A percentile compares a stretch with the other conserved stretches of the same genome.
These are phyloP conservation scores for Medicago truncatula DNA, from an alignment of 306 rosid genomes.

Conservation along the genomic window MtrunA17r5.0-ANR NC_053043.1:43140501-43141000, in stretches of 20 bases:
- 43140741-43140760: slow-evolving; percentile 68
- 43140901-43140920: too few species aligned
- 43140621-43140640: slow-evolving; percentile 56
- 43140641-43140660: slow-evolving; percentile 74
- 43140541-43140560: slow-evolving; percentile 55
- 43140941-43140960: too few species aligned
- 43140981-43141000: too few species aligned
- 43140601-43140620: slow-evolving; percentile 68
- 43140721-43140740: slow-evolving; percentile 79
- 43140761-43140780: slow-evolving; percentile 67
- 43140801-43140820: slow-evolving; percentile 68
- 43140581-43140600: neutral
- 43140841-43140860: slow-evolving; percentile 56
- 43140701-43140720: slow-evolving; percentile 70
- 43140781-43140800: slow-evolving; percentile 64
- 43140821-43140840: slow-evolving; percentile 75
- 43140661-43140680: slow-evolving; percentile 61
- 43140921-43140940: too few species aligned
- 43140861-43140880: slow-evolving; percentile 38
- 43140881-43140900: too few species aligned
- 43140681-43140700: slow-evolving; percentile 59
- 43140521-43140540: slow-evolving; percentile 47
- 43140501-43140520: neutral
- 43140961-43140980: too few species aligned
- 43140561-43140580: slow-evolving; percentile 39